Base-by-base conservation (phyloP, 2,329 filamentous ascomycete species). In the Bipolaris oryzae region DNA sequence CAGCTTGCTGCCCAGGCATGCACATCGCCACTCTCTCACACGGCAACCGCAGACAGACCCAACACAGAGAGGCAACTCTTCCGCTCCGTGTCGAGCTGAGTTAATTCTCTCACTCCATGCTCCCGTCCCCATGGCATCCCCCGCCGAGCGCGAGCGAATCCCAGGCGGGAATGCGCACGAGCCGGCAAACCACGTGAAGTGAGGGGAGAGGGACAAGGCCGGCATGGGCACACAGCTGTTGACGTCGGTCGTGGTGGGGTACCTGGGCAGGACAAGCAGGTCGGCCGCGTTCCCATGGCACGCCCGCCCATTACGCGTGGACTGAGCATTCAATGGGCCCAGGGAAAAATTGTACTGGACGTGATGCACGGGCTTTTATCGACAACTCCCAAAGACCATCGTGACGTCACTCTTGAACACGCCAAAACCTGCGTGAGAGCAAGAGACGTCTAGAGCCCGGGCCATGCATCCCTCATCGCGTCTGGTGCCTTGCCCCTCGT, bases 381-480 rank as follows among this genome's bases (percentile, higher is more conserved):
- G 56, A 61, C 61, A 63, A 57, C 51, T 53, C 55, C 55, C 34
- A 59, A 60, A 46, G 47, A 53, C 57, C 53, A 64, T 55, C 50
- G 51, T 61, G 57, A 62, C 62, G 60, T 62, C 53, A 61, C 48
- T 21, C 21, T 31, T 20, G 34, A 38, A 37, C 39, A 55, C 15
- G 52, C 49, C 56, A 52, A 61, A 61, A 61, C 58, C 58, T 61
- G 56, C 42, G 56, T 58, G 55, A n/a, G n/a, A n/a, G n/a, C n/a
- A n/a, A 51, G 48, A 37, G 28, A 41, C 44, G 46, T 48, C 54
- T 47, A 28, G 54, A 37, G 54, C 54, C 25, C 49, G 54, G 54
- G 49, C 54, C 50, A 48, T 35, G 49, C 50, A 31, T 52, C 43
- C 50, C 33, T 53, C 45, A 60, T 60, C 46, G 53, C 42, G 52